Conservation (phyloP, 2,329 filamentous ascomycete species). For the Pseudogymnoascus sp. region DNA sequence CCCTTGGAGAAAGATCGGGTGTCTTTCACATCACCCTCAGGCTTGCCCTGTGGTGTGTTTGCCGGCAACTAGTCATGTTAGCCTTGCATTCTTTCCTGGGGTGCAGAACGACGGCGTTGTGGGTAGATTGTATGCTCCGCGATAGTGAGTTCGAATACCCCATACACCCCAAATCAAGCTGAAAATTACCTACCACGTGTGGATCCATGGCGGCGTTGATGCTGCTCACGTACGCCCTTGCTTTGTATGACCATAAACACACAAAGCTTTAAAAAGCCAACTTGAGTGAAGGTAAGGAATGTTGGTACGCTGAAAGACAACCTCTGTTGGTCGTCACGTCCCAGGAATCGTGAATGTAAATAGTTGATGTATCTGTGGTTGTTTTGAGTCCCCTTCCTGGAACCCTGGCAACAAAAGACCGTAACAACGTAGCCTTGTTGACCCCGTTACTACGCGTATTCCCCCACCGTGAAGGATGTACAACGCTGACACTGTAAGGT, state of each 20-base stretch:
- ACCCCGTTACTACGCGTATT: constrained; percentile 1
- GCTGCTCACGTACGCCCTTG: background rate
- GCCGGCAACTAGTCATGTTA: background rate
- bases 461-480: background rate
- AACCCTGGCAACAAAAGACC: constrained; percentile 30
- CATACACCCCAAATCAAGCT: background rate
- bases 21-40: background rate
- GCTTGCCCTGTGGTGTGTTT: background rate
- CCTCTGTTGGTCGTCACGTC: background rate
- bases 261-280: background rate
- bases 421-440: constrained; percentile 27
- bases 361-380: background rate
- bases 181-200: background rate
- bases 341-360: background rate
- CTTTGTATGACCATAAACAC: background rate
- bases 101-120: background rate
- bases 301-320: background rate
- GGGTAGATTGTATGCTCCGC: background rate
- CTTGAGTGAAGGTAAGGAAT: background rate
- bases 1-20: constrained; percentile 9
- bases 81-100: background rate
- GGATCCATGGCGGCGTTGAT: background rate
- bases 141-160: background rate
- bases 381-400: constrained; percentile 34
- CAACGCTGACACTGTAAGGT: background rate